These are phyloP conservation scores for apple (Malus domestica) DNA, from an alignment of 306 rosid species.

Conservation along the genomic window ASM211411v1 NC_041802.1:28159001-28159500, in stretches of 20 bases:
- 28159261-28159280: no score
- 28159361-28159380: not conserved
- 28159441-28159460: not conserved
- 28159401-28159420: not conserved
- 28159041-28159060: not conserved
- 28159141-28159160: no score
- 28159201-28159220: no score
- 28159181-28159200: no score
- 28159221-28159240: no score
- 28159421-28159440: not conserved
- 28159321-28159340: not conserved
- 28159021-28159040: not conserved
- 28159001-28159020: no score
- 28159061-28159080: not conserved
- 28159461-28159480: constrained; percentile 12
- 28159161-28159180: no score
- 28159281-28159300: no score
- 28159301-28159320: not conserved
- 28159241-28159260: no score
- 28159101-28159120: not conserved
- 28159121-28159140: no score
- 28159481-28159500: constrained; percentile 50
- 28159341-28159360: not conserved
- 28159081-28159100: not conserved
- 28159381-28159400: not conserved